Evolutionary conservation across 169 alveolate species (phyloP).

Genomic region (Plasmodium chabaudi): DNA sequence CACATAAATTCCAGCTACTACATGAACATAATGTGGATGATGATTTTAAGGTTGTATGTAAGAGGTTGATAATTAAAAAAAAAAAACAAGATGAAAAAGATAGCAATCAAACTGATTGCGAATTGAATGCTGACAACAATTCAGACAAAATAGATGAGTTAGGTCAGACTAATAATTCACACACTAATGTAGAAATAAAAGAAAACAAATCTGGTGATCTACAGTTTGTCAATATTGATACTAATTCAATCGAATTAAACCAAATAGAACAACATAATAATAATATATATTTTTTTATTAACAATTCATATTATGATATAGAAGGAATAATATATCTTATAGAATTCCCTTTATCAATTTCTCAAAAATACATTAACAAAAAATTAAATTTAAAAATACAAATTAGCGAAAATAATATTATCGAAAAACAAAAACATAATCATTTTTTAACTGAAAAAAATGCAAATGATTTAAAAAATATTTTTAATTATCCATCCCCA

Average conservation of each 20-base stretch:
- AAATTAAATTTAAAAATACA: constrained; percentile 23
- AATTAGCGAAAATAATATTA: constrained; percentile 3
- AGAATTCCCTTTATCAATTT: constrained; percentile 30
- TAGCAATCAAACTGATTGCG: not conserved
- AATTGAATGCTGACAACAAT: not conserved
- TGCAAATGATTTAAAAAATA: constrained; percentile 28
- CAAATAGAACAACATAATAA: not conserved
- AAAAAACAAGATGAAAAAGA: not conserved
- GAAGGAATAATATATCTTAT: constrained; percentile 39
- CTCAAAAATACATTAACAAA: constrained; percentile 39
- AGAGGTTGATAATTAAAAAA: constrained; percentile 12
- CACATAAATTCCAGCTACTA: constrained; percentile 28
- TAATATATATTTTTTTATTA: not conserved
- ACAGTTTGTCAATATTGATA: not conserved
- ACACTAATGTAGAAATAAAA: not conserved
- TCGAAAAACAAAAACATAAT: not conserved
- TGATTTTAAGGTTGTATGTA: constrained; percentile 12
- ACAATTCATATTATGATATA: not conserved
- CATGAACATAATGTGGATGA: constrained; percentile 33
- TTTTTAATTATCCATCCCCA: constrained; percentile 31
- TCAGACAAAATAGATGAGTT: not conserved
- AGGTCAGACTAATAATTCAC: not conserved
- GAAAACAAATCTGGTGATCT: not conserved
- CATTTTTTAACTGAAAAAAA: constrained; percentile 30
- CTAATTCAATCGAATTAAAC: not conserved